Evolutionary conservation across 2,329 filamentous ascomycete species (phyloP).

Genomic region (Zymoseptoria pseudotritici): DNA sequence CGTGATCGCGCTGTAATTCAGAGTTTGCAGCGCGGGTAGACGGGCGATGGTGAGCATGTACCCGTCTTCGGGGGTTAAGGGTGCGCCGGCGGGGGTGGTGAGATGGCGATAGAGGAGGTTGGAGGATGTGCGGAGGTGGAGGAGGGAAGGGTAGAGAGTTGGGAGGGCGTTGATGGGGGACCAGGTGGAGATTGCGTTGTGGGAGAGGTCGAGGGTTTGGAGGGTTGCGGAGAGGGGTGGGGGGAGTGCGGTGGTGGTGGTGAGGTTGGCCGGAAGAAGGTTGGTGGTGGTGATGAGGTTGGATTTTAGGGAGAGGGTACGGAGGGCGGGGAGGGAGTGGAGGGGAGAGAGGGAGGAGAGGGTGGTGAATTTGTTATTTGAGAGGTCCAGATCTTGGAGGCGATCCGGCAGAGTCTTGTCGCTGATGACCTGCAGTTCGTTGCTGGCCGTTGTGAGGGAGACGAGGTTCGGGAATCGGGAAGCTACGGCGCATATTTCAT

Average conservation of each 20-base stretch:
- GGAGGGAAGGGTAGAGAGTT: constrained; percentile 62
- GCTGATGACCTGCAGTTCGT: constrained; percentile 30
- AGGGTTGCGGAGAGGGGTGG: constrained; percentile 28
- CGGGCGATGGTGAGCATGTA: constrained; percentile 84
- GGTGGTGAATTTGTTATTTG: constrained; percentile 61
- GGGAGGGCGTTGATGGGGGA: constrained; percentile 63
- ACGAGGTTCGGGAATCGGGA: constrained; percentile 49
- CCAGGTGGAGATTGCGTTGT: constrained; percentile 53
- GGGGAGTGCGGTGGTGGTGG: neutral
- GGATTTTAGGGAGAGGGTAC: constrained; percentile 58
- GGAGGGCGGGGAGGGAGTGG: constrained; percentile 49
- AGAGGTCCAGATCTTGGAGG: constrained; percentile 59
- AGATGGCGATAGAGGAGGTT: constrained; percentile 72
- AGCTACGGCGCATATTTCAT: constrained; percentile 35
- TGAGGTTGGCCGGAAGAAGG: neutral
- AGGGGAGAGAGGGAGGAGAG: constrained; percentile 54
- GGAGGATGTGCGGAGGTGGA: constrained; percentile 68
- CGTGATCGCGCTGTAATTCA: constrained; percentile 67
- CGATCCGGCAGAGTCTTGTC: constrained; percentile 39
- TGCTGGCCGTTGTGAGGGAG: constrained; percentile 40
- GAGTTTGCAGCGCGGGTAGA: constrained; percentile 55
- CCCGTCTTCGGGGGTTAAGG: constrained; percentile 61
- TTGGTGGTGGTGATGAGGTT: constrained; percentile 55
- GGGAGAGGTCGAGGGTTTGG: constrained; percentile 38
- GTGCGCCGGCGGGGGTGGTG: constrained; percentile 33